Percentiles rank a stretch among this genome's conserved stretches.
Evolutionary conservation across 306 rosid genomes (phyloP).

Genomic region (Mucuna pruriens): DNA sequence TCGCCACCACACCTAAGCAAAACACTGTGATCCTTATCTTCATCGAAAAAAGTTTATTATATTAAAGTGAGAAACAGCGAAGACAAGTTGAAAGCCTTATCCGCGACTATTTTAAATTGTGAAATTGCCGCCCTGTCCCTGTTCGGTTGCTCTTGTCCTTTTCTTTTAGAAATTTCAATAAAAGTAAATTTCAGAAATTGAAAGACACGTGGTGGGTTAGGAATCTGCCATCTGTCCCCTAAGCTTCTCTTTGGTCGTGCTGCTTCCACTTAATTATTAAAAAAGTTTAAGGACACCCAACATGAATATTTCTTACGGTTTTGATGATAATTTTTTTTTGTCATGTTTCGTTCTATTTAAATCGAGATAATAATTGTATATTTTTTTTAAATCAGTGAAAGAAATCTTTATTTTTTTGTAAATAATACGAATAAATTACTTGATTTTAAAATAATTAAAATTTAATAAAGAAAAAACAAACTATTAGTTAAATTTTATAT

Average conservation of each 20-base stretch:
- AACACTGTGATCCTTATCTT: neutral
- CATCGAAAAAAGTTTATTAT: neutral
- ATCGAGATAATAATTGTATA: no score
- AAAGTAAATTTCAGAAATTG: neutral
- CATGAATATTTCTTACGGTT: no score
- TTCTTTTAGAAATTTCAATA: neutral
- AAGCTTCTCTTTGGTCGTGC: neutral
- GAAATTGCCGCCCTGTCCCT: constrained; percentile 6
- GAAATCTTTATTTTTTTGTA: no score
- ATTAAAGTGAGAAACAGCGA: constrained; percentile 10
- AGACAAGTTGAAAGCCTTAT: constrained; percentile 14
- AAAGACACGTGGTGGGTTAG: neutral
- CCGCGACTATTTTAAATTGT: neutral
- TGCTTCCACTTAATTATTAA: neutral
- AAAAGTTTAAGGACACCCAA: neutral
- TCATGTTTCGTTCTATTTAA: no score
- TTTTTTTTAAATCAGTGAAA: no score
- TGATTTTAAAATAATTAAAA: no score
- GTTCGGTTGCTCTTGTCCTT: neutral
- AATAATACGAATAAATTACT: no score
- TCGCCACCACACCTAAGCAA: neutral
- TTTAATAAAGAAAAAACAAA: no score
- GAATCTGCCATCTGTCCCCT: neutral
- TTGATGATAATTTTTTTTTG: no score
- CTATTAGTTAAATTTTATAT: no score